Evolutionary conservation across 371 early-diverging fungal species (phyloP).

Genomic region (Lichtheimia hyalospora): DNA sequence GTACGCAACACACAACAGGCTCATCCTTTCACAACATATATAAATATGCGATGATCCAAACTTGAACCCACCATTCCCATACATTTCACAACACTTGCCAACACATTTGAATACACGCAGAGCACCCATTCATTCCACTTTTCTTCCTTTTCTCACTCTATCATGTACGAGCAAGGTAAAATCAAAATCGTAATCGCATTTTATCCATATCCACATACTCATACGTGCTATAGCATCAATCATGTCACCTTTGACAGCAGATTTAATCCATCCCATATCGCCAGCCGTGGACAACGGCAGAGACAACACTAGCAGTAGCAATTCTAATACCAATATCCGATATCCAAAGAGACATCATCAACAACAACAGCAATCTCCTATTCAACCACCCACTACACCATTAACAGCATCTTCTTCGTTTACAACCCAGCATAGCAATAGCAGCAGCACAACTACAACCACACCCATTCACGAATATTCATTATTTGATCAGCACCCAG

Average conservation of each 20-base stretch:
- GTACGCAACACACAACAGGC: no score
- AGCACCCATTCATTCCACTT: neutral
- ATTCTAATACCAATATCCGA: neutral
- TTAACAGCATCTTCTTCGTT: slow-evolving; percentile 3
- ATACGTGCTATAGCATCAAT: slow-evolving; percentile 1
- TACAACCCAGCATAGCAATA: neutral
- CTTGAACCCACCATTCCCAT: neutral
- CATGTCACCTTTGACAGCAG: slow-evolving; percentile 2
- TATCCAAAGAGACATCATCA: neutral
- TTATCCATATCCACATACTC: neutral
- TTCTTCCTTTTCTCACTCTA: neutral
- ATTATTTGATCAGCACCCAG: slow-evolving; percentile 14
- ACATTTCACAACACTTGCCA: neutral
- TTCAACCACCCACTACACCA: slow-evolving; percentile 7
- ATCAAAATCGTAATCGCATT: neutral
- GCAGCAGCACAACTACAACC: slow-evolving; percentile 3
- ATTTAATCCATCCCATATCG: neutral
- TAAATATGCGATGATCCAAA: slow-evolving; percentile 2
- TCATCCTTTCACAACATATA: neutral
- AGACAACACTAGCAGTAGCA: slow-evolving; percentile 3
- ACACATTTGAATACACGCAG: neutral
- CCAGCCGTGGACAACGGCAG: neutral
- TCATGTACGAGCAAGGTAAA: slow-evolving; percentile 17
- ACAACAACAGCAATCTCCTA: neutral
- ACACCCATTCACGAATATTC: slow-evolving; percentile 14